These are phyloP conservation scores for Pythium rhizo-oryzae DNA, from an alignment of 352 stramenopile species.

Conservation along the genomic window DNA sequence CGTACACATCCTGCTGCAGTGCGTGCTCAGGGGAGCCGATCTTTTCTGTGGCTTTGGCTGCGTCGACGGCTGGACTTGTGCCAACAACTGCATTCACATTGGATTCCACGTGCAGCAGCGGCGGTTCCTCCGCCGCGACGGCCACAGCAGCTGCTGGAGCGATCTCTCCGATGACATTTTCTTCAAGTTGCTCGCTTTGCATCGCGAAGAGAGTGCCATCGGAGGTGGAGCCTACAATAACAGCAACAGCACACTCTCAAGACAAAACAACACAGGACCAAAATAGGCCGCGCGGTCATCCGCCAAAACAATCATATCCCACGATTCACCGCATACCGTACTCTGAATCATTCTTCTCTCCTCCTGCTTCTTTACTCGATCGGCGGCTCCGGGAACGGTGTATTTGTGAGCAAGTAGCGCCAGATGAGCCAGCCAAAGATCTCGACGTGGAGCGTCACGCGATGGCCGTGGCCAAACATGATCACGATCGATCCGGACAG, in stretches of 20 bases:
- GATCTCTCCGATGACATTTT: background rate
- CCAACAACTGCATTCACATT: background rate
- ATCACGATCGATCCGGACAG: constrained; percentile 81
- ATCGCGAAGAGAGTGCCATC: background rate
- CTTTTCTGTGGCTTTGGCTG: too few relatives aligned
- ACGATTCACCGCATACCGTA: background rate
- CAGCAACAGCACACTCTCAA: background rate
- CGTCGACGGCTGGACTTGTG: background rate
- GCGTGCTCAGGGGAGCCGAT: background rate
- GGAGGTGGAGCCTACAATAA: background rate
- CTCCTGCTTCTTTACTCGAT: constrained; percentile 42
- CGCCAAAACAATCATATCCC: background rate
- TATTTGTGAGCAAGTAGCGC: constrained; percentile 83
- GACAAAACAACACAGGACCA: background rate
- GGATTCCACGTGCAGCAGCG: too few relatives aligned
- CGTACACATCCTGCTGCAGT: background rate
- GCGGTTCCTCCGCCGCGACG: background rate
- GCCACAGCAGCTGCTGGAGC: background rate
- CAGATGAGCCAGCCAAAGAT: constrained; percentile 88
- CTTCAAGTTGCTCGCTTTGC: background rate
- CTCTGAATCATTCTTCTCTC: background rate
- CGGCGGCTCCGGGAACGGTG: constrained; percentile 69
- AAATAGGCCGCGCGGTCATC: background rate
- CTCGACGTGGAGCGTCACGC: constrained; percentile 83
- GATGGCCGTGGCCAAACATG: constrained; percentile 83